Percentiles rank a stretch among this genome's conserved stretches.
These are phyloP conservation scores for Cucurbita argyrosperma DNA, from an alignment of 306 rosid species.

Conservation along the genomic window DNA sequence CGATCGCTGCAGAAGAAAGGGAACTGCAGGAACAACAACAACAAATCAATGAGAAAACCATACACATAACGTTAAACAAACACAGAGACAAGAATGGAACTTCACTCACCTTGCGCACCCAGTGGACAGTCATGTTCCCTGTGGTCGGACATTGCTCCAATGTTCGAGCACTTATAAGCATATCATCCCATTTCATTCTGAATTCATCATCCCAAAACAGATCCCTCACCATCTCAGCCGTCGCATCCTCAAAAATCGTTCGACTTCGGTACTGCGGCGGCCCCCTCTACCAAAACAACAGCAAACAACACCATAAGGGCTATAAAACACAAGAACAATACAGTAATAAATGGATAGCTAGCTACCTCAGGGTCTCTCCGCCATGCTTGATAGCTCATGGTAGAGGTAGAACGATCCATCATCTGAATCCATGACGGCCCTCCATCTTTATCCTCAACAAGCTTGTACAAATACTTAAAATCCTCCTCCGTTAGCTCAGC, in stretches of 20 bases:
- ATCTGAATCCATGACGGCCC: slow-evolving; percentile 90
- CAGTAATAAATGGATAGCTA: not conserved
- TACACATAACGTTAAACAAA: not conserved
- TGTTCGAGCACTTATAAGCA: slow-evolving; percentile 29
- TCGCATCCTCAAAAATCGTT: slow-evolving; percentile 39
- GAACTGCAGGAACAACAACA: slow-evolving; percentile 26
- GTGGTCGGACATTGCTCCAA: slow-evolving; percentile 40
- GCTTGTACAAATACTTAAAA: slow-evolving; percentile 30
- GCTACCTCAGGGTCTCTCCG: slow-evolving; percentile 38
- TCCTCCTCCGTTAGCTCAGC: slow-evolving; percentile 23
- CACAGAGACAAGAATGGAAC: not conserved
- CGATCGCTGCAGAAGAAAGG: slow-evolving; percentile 56
- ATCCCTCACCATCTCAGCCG: slow-evolving; percentile 39
- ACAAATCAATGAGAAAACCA: not conserved
- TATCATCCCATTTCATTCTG: slow-evolving; percentile 41
- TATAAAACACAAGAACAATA: not conserved
- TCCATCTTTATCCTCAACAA: slow-evolving; percentile 58
- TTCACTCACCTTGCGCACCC: slow-evolving; percentile 51
- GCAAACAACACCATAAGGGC: not conserved
- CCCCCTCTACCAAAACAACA: slow-evolving; percentile 25
- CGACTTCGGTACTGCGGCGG: slow-evolving; percentile 48
- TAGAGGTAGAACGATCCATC: slow-evolving; percentile 83
- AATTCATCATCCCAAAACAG: slow-evolving; percentile 57
- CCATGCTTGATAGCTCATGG: slow-evolving; percentile 72
- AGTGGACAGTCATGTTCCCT: slow-evolving; percentile 38